Percentiles rank a stretch among this genome's conserved stretches.
Conservation (phyloP, 2,329 filamentous ascomycete species). For the Alternaria sp. region DNA sequence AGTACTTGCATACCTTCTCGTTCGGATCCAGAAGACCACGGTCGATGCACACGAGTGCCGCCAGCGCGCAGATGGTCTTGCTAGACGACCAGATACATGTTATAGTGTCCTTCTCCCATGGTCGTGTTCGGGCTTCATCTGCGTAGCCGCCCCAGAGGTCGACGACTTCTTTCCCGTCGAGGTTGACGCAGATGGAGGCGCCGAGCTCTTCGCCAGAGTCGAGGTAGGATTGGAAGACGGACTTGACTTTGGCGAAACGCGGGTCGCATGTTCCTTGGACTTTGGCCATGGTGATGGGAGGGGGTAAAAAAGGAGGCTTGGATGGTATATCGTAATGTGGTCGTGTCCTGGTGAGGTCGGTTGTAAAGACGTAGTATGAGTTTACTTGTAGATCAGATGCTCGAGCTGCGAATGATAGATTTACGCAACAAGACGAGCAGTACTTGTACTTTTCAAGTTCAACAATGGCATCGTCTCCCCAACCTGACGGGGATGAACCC, state of each 20-base stretch:
- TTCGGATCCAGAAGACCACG: constrained; percentile 18
- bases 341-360: not conserved
- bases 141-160: constrained; percentile 28
- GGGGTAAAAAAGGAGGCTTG: not conserved
- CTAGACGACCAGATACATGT: constrained; percentile 24
- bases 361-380: not conserved
- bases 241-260: constrained; percentile 16
- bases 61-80: constrained; percentile 21
- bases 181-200: constrained; percentile 23
- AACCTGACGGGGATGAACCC: not conserved
- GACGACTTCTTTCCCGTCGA: constrained; percentile 23
- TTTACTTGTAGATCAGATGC: not conserved
- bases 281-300: not conserved
- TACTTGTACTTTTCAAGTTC: not conserved
- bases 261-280: constrained; percentile 20
- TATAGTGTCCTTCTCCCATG: constrained; percentile 25
- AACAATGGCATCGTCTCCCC: not conserved
- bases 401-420: not conserved
- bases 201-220: constrained; percentile 20
- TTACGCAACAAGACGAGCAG: not conserved
- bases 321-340: not conserved
- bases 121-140: constrained; percentile 6
- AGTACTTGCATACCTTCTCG: constrained; percentile 26
- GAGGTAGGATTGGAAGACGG: constrained; percentile 17
- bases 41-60: constrained; percentile 19